Conservation (phyloP, 2,329 filamentous ascomycete species). For the Cordyceps javanica region DNA sequence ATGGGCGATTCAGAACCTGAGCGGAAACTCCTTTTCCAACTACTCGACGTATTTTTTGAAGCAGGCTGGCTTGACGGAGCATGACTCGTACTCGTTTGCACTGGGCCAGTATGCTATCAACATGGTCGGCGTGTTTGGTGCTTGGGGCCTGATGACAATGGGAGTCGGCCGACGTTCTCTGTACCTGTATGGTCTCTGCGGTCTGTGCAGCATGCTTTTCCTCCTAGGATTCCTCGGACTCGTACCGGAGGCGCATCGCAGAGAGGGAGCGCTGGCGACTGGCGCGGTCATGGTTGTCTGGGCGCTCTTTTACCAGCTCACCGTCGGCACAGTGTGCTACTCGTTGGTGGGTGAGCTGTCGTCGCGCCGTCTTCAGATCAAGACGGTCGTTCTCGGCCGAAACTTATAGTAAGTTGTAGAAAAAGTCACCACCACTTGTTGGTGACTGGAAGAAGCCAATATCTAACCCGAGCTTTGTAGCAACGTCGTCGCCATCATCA, state of each 20-base stretch:
- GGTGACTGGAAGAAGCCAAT: no score
- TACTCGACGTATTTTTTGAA: slow-evolving; percentile 60
- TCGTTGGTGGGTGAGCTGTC: slow-evolving; percentile 82
- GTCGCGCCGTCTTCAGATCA: slow-evolving; percentile 77
- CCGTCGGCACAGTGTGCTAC: slow-evolving; percentile 85
- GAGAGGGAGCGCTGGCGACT: slow-evolving; percentile 64
- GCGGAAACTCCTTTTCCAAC: slow-evolving; percentile 58
- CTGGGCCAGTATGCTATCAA: slow-evolving; percentile 64
- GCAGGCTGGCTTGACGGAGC: slow-evolving; percentile 49
- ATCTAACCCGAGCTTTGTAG: slow-evolving; percentile 25
- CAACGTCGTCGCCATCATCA: slow-evolving; percentile 77
- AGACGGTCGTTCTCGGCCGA: slow-evolving; percentile 82
- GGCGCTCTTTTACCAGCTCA: slow-evolving; percentile 78
- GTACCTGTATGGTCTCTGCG: slow-evolving; percentile 69
- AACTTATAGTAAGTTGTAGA: slow-evolving; percentile 65
- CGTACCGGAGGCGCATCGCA: slow-evolving; percentile 53
- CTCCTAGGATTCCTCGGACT: slow-evolving; percentile 80
- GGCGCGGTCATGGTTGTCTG: slow-evolving; percentile 81
- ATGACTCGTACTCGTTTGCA: slow-evolving; percentile 52
- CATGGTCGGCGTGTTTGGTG: slow-evolving; percentile 74
- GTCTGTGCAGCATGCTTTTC: slow-evolving; percentile 70
- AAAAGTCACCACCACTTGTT: neutral
- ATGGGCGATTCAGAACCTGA: slow-evolving; percentile 59
- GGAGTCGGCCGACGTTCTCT: slow-evolving; percentile 70
- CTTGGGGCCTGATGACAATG: slow-evolving; percentile 72